These are phyloP conservation scores for Aspergillus baeticus DNA, from an alignment of 495 filamentous ascomycete species.

Conservation along the genomic window DNA sequence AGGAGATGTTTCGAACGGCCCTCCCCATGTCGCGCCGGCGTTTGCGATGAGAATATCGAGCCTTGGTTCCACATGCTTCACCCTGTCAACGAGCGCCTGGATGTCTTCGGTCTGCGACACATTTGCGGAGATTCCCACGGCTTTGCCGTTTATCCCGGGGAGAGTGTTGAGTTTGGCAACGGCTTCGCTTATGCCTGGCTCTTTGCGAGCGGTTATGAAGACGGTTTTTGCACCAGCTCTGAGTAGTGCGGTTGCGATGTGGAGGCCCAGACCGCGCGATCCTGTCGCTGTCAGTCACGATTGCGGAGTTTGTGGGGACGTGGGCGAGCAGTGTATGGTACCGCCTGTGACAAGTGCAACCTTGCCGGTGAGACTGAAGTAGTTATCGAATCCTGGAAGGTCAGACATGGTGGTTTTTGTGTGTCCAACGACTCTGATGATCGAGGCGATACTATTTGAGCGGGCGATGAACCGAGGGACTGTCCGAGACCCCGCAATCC, in stretches of 20 bases:
- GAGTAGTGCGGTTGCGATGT: conserved; percentile 77
- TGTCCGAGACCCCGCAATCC: too few species aligned
- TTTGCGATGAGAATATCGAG: conserved; percentile 83
- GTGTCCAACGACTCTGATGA: too few species aligned
- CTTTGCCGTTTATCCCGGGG: conserved; percentile 62
- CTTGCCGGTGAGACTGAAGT: conserved; percentile 89
- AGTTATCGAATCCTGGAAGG: conserved; percentile 57
- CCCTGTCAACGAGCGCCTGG: conserved; percentile 63
- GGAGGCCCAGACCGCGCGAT: conserved; percentile 77
- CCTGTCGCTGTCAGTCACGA: not conserved
- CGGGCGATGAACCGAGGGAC: too few species aligned
- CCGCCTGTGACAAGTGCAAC: conserved; percentile 89
- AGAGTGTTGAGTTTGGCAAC: conserved; percentile 74
- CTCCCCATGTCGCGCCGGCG: conserved; percentile 92
- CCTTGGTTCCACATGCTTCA: conserved; percentile 63
- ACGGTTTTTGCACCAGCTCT: conserved; percentile 83
- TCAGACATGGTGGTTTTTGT: conserved; percentile 6
- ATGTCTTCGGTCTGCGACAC: conserved; percentile 67
- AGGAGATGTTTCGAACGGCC: conserved; percentile 77
- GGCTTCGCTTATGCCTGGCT: conserved; percentile 70
- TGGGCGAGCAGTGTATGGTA: not conserved
- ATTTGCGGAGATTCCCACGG: conserved; percentile 77
- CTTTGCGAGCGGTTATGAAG: conserved; percentile 90
- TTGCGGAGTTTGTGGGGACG: not conserved
- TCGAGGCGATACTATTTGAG: too few species aligned